phyloP scores from a whole-genome alignment of 768 basidiomycete species.

The Daedaleopsis nitida region DNA sequence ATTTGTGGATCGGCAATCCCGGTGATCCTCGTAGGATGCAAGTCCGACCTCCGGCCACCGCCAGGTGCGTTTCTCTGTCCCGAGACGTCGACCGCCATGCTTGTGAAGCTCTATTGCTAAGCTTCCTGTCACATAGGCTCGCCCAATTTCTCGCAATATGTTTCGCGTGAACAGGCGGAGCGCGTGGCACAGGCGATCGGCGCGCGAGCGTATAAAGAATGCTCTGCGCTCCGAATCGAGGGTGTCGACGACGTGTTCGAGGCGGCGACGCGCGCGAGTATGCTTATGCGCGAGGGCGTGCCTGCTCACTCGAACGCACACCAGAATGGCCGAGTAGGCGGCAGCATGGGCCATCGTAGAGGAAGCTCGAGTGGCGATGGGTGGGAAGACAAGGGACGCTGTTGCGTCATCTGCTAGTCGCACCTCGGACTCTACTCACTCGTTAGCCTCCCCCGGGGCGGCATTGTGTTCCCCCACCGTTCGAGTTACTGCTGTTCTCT shows the following conservation, averaged over 20 bases:
- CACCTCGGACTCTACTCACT: too few relatives aligned
- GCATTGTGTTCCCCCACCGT: too few relatives aligned
- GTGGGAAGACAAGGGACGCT: slow-evolving; percentile 51
- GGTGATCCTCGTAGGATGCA: slow-evolving; percentile 95
- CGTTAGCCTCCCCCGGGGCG: too few relatives aligned
- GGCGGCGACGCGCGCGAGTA: slow-evolving; percentile 93
- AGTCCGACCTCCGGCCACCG: slow-evolving; percentile 84
- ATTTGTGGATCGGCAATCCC: slow-evolving; percentile 94
- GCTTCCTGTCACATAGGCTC: slow-evolving; percentile 30
- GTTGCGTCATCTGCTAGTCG: slow-evolving; percentile 68
- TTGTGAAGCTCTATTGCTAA: neutral
- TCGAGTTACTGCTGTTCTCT: too few relatives aligned
- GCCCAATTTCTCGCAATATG: slow-evolving; percentile 55
- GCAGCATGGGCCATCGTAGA: slow-evolving; percentile 24
- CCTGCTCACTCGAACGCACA: slow-evolving; percentile 49
- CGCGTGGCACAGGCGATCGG: slow-evolving; percentile 82
- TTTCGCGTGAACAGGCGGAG: slow-evolving; percentile 81
- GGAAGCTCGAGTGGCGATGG: slow-evolving; percentile 34
- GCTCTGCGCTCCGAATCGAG: slow-evolving; percentile 85
- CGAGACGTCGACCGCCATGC: neutral
- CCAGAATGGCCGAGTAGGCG: slow-evolving; percentile 38
- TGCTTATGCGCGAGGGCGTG: slow-evolving; percentile 90
- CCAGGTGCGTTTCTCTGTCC: slow-evolving; percentile 15
- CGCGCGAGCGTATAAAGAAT: slow-evolving; percentile 93
- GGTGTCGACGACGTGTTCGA: slow-evolving; percentile 98